Conservation (phyloP, 2,329 filamentous ascomycete species). For the Pochonia chlamydosporia region DNA sequence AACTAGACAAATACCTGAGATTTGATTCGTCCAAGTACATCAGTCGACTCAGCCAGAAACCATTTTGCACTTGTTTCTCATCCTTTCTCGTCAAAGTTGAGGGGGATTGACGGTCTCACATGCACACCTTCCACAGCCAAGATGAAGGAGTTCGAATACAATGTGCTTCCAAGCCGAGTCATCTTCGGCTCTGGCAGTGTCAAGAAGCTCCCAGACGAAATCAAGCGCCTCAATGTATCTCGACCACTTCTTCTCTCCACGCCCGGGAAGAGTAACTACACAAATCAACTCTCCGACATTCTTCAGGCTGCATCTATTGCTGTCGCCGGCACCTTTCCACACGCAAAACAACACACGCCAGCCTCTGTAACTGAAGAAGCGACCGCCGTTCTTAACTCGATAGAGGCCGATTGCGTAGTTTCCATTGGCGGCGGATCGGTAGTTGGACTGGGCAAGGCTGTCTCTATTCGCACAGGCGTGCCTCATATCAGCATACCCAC, state of each 20-base stretch:
- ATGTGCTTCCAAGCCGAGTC: constrained; percentile 43
- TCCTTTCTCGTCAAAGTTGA: too few relatives aligned
- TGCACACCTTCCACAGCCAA: constrained; percentile 8
- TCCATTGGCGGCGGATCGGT: constrained; percentile 19
- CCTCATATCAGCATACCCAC: constrained; percentile 51
- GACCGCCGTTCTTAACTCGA: constrained; percentile 36
- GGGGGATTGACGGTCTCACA: too few relatives aligned
- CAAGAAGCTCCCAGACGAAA: constrained; percentile 38
- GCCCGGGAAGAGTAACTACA: constrained; percentile 19
- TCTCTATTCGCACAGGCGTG: constrained; percentile 47
- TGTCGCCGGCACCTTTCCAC: constrained; percentile 32
- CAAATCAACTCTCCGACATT: constrained; percentile 1
- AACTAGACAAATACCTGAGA: too few relatives aligned
- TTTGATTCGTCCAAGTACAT: too few relatives aligned
- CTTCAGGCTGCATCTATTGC: background rate
- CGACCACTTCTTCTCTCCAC: constrained; percentile 51
- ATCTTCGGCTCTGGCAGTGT: constrained; percentile 52
- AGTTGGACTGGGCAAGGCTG: constrained; percentile 55
- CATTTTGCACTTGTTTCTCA: too few relatives aligned
- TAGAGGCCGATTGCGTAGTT: constrained; percentile 43
- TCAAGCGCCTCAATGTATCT: constrained; percentile 38
- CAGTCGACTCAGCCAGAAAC: too few relatives aligned
- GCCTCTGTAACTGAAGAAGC: constrained; percentile 51
- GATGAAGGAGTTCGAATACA: constrained; percentile 51
- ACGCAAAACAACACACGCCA: constrained; percentile 60